These are phyloP conservation scores for Phytophthora sp. DNA, from an alignment of 352 stramenopile species.

Conservation along the genomic window DNA sequence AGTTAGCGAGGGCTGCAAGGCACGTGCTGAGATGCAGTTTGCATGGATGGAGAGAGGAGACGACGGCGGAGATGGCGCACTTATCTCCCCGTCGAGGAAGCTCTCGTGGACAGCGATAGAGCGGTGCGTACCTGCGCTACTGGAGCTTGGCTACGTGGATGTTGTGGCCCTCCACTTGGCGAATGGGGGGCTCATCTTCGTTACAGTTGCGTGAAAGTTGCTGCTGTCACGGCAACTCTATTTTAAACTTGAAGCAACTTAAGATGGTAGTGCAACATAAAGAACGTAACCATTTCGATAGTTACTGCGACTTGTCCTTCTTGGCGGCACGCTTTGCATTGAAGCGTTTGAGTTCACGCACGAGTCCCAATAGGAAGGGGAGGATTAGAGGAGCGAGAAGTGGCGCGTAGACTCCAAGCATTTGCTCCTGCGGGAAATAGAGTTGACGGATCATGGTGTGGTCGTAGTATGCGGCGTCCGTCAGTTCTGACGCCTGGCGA, in stretches of 20 bases:
- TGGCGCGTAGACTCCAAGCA: conserved; percentile 68
- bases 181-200: neutral
- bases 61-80: neutral
- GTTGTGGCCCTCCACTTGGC: conserved; percentile 17
- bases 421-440: conserved; percentile 76
- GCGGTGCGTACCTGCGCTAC: conserved; percentile 21
- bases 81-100: neutral
- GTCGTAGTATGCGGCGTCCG: conserved; percentile 67
- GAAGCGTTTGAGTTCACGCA: conserved; percentile 59
- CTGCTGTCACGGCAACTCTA: no score
- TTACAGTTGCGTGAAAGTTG: no score
- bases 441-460: conserved; percentile 78
- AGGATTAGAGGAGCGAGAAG: conserved; percentile 67
- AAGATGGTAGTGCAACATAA: no score
- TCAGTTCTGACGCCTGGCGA: conserved; percentile 52
- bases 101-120: neutral
- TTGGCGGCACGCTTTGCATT: conserved; percentile 44
- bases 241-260: no score
- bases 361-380: conserved; percentile 59
- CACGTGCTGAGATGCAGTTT: neutral
- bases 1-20: conserved; percentile 10
- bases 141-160: conserved; percentile 15
- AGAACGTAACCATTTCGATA: no score
- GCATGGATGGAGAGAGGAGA: conserved; percentile 20
- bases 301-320: conserved; percentile 27